phyloP scores from a whole-genome alignment of 164 flowering plant genomes.

The Umbilicus rupestris region DNA sequence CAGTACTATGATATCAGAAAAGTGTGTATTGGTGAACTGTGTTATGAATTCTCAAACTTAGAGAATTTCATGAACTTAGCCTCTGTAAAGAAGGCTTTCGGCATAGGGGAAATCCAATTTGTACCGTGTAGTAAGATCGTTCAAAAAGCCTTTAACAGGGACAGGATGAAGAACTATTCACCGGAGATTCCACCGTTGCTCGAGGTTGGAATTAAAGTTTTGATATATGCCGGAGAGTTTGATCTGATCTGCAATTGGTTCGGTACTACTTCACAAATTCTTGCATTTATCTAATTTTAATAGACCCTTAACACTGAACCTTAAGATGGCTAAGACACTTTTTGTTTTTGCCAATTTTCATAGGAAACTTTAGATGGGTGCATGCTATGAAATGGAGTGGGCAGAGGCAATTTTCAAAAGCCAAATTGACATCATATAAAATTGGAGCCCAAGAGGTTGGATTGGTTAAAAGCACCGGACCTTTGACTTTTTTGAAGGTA shows the following conservation, averaged over 20 bases:
- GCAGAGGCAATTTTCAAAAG: constrained; percentile 40
- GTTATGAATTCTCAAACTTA: too few relatives aligned
- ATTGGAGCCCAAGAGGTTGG: constrained; percentile 75
- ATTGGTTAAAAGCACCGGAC: constrained; percentile 35
- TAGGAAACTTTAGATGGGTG: constrained; percentile 72
- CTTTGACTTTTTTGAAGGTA: too few relatives aligned
- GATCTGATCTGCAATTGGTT: too few relatives aligned
- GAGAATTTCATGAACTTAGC: too few relatives aligned
- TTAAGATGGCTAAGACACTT: too few relatives aligned
- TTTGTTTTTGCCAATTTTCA: too few relatives aligned
- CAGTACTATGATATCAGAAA: constrained; percentile 75
- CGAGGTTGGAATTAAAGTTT: constrained; percentile 54
- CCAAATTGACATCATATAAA: constrained; percentile 34
- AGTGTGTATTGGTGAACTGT: constrained; percentile 48
- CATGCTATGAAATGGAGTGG: constrained; percentile 90
- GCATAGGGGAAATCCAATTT: constrained; percentile 52
- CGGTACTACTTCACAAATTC: too few relatives aligned
- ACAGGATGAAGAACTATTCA: constrained; percentile 69
- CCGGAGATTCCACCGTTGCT: constrained; percentile 58
- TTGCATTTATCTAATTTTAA: constrained; percentile 17
- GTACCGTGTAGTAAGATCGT: constrained; percentile 67
- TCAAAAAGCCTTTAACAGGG: constrained; percentile 52
- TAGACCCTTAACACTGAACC: too few relatives aligned
- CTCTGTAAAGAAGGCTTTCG: too few relatives aligned
- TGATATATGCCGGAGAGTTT: too few relatives aligned